Base-by-base conservation (phyloP, 805 yeast genomes). In the Saturnispora serradocipensis region DNA sequence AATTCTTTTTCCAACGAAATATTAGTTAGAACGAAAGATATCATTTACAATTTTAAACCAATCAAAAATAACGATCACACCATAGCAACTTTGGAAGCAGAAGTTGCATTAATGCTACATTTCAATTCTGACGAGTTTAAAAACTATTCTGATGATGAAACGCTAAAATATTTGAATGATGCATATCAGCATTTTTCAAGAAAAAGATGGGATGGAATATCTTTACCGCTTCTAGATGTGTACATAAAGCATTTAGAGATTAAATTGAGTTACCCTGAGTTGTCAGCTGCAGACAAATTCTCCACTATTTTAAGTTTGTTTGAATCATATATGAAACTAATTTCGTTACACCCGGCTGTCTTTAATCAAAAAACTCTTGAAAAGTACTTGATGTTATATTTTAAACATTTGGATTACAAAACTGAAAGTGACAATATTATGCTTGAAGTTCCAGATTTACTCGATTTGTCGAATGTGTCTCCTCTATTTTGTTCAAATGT, bases 181-280 rank as follows among this genome's bases (percentile, higher is more conserved):
- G 81, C 93, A 2, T 87, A 86, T 45, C 80, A 77, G 38, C 80
- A 80, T 51, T 89, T 86, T 60, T 74, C 77, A 7, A 67, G 73
- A 18, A 78, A 82, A 45, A 88, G 89, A 1, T 90, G 97, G 97
- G 77, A 77, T 48, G 65, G 70, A 44, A 78, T 88, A 61, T 86
- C 95, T 1, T 74, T 80, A 5, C 67, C 75, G n/a, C 66, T 91
- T 16, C 71, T 88, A 38, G 80, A 79, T 57, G 70, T 82, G 1
- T 88, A 83, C 61, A 74, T 86, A 28, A 80, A 80, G 39, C 88
- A 96, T 59, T 71, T 89, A 36, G 78, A 78, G 54, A 68, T 75
- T 27, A 56, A 65, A 45, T 61, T 57, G 0, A 56, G 55, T 36
- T 59, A 54, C 10, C 15, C 34, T 3, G 5, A 18, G 5, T 8